phyloP scores from a whole-genome alignment of 2,329 filamentous ascomycete species.

The Calonectria fujianensis region DNA sequence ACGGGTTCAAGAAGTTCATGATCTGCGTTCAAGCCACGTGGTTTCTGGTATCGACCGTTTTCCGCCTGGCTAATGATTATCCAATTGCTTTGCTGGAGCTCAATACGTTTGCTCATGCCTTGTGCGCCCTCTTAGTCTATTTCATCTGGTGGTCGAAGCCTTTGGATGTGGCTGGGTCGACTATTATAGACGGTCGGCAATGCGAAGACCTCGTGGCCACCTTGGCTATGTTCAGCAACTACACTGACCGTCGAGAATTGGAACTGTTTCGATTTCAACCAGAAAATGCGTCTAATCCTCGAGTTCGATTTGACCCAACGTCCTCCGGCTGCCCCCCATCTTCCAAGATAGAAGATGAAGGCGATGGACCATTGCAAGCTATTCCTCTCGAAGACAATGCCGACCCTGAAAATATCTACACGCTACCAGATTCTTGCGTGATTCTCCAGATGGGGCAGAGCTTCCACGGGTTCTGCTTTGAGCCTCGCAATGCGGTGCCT shows the following conservation, averaged over 20 bases:
- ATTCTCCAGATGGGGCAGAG: not conserved
- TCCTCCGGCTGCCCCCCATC: not conserved
- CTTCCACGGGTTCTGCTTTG: not conserved
- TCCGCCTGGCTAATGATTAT: not conserved
- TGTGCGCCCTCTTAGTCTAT: constrained; percentile 2
- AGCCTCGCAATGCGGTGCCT: not conserved
- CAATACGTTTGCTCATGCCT: constrained; percentile 12
- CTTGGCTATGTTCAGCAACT: constrained; percentile 10
- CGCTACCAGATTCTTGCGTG: not conserved
- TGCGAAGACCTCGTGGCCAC: constrained; percentile 1
- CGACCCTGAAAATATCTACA: not conserved
- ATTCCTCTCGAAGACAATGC: not conserved
- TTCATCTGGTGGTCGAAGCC: constrained; percentile 15
- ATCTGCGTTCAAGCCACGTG: constrained; percentile 8
- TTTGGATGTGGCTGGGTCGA: constrained; percentile 1
- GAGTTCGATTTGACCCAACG: not conserved
- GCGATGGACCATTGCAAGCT: too few relatives aligned
- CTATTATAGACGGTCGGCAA: not conserved
- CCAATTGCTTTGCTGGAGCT: constrained; percentile 5
- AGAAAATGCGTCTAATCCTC: not conserved
- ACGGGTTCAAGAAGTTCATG: constrained; percentile 25
- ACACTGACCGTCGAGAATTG: constrained; percentile 5
- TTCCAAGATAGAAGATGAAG: not conserved
- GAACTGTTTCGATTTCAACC: not conserved
- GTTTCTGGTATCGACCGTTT: constrained; percentile 2